phyloP scores from a whole-genome alignment of 352 stramenopile species.

The Phytophthora megakarya region DNA sequence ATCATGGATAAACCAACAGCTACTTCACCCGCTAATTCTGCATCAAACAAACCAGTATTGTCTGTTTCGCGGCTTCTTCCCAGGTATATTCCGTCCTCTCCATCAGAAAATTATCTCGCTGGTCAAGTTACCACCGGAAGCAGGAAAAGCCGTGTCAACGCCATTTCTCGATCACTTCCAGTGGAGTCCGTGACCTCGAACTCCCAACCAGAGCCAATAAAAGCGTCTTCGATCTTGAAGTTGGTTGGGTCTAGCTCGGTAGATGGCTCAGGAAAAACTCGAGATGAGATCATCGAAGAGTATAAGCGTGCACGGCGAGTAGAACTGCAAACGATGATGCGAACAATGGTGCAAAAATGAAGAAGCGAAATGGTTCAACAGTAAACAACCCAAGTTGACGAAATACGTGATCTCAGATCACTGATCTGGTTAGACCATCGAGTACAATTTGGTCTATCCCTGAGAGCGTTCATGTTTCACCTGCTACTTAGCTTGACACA shows the following conservation, averaged over 20 bases:
- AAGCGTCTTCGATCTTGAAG: conserved; percentile 62
- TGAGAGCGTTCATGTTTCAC: neutral
- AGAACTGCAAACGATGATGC: conserved; percentile 70
- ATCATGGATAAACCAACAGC: conserved; percentile 8
- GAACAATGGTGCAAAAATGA: conserved; percentile 66
- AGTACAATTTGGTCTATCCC: conserved; percentile 12
- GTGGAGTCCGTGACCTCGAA: conserved; percentile 2
- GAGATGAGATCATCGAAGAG: conserved; percentile 60
- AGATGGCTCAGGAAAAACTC: conserved; percentile 48
- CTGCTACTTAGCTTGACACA: conserved; percentile 61
- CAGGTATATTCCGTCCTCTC: conserved; percentile 11
- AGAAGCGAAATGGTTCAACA: neutral
- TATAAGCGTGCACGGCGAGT: conserved; percentile 68
- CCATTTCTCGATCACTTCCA: conserved; percentile 10
- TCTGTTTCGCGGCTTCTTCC: neutral
- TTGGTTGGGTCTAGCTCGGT: conserved; percentile 40
- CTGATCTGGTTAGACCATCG: conserved; percentile 3
- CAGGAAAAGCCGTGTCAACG: conserved; percentile 17
- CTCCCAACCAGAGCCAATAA: conserved; percentile 15
- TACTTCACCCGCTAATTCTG: neutral
- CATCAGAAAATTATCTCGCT: conserved; percentile 13
- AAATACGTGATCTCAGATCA: neutral
- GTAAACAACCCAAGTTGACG: neutral
- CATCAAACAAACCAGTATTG: neutral
- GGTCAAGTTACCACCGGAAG: conserved; percentile 6